Conservation (phyloP, 345 rosid species). For the Capsella bursapastoris region DNA sequence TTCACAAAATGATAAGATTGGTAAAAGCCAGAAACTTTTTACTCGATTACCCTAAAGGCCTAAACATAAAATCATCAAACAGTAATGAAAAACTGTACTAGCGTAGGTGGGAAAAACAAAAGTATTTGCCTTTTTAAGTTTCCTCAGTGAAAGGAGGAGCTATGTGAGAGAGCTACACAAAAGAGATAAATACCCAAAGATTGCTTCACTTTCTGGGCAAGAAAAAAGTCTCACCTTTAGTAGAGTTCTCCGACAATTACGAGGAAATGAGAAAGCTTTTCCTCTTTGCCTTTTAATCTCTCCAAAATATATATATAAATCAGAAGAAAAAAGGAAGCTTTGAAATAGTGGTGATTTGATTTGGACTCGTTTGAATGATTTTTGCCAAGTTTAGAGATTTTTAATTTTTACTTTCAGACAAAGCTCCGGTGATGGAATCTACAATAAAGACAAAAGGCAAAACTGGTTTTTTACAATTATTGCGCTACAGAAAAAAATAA, state of each 20-base stretch:
- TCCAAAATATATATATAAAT: conserved; percentile 17
- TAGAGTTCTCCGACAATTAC: conserved; percentile 17
- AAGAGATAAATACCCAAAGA: conserved; percentile 17
- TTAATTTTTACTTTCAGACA: conserved; percentile 2
- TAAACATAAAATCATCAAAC: background rate
- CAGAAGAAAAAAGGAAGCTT: conserved; percentile 29
- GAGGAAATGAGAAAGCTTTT: conserved; percentile 15
- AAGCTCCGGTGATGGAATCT: conserved; percentile 36
- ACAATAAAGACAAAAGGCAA: conserved; percentile 27
- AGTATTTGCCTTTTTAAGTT: background rate
- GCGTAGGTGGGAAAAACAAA: background rate
- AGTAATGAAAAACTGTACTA: conserved; percentile 16
- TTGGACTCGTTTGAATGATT: conserved; percentile 29
- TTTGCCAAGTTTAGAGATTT: conserved; percentile 34
- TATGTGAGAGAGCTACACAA: background rate
- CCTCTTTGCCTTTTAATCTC: conserved; percentile 1
- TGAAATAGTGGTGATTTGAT: conserved; percentile 18
- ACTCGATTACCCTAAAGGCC: background rate
- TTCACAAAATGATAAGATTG: background rate
- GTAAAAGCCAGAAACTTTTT: background rate
- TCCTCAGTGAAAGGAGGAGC: conserved; percentile 2
- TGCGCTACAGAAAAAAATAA: conserved; percentile 3
- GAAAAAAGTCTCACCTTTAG: conserved; percentile 41
- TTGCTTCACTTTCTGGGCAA: conserved; percentile 35
- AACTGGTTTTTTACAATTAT: conserved; percentile 17